Conservation (phyloP, 2,329 filamentous ascomycete species). For the Calonectria pauciramosa region DNA sequence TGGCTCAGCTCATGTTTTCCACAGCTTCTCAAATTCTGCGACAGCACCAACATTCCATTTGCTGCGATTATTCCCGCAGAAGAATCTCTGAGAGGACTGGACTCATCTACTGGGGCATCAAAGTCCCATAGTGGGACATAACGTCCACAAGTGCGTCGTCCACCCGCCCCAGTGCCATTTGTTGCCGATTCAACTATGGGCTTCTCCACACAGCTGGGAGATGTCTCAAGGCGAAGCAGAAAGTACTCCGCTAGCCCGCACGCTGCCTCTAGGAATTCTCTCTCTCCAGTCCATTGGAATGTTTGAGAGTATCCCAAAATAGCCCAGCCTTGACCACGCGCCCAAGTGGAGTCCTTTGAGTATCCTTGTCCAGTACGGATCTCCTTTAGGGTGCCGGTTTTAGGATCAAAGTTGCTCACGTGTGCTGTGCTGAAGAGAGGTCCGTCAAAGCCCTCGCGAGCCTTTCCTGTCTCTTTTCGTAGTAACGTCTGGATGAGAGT, state of each 20-base stretch:
- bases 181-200: slow-evolving; percentile 15
- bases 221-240: slow-evolving; percentile 54
- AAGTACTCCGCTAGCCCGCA: slow-evolving; percentile 65
- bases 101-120: slow-evolving; percentile 56
- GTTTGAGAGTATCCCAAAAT: slow-evolving; percentile 65
- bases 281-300: slow-evolving; percentile 61
- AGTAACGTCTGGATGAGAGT: slow-evolving; percentile 57
- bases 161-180: not conserved
- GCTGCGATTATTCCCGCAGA: slow-evolving; percentile 56
- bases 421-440: slow-evolving; percentile 57
- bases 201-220: slow-evolving; percentile 47
- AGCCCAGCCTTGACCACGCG: slow-evolving; percentile 66
- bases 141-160: slow-evolving; percentile 33
- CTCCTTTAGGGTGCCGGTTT: slow-evolving; percentile 57
- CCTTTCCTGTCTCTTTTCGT: slow-evolving; percentile 48
- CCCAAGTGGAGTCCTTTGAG: slow-evolving; percentile 62
- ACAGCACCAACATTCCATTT: slow-evolving; percentile 55
- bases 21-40: slow-evolving; percentile 46
- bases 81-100: slow-evolving; percentile 50
- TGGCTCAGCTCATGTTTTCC: slow-evolving; percentile 28
- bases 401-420: slow-evolving; percentile 63
- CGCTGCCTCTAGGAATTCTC: slow-evolving; percentile 59
- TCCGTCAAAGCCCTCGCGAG: slow-evolving; percentile 16
- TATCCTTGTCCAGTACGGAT: slow-evolving; percentile 65
- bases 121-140: slow-evolving; percentile 60